Evolutionary conservation across 2,329 filamentous ascomycete species (phyloP), one percentile per base, ranked within the genome.

Genomic region (Clonostachys sp.): DNA sequence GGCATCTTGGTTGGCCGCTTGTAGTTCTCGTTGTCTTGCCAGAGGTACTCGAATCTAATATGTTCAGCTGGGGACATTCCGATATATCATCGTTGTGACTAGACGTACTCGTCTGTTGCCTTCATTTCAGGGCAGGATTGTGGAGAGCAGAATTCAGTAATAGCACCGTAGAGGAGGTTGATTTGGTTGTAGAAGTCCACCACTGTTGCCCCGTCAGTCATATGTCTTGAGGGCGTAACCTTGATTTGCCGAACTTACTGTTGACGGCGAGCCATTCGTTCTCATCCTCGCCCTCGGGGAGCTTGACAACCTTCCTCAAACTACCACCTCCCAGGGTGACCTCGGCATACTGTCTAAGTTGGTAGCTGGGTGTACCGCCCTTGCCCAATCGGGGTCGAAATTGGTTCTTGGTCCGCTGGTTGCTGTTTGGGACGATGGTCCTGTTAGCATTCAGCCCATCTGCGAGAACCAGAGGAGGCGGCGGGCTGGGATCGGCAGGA

Each of bases 171-270:
- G 50, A 99, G 85, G 35, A 99, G 81, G 72, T 99, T 99, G 76
- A 99, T 95, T 71, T 99, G 94, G 75, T 99, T 99, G 82, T 99
- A 99, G 71, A 99, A 99, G 71, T 99, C 94, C 74, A 99, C 94
- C 74, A 99, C 91, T 96, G 57, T 20, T 20, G 47, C 39, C 41
- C 41, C 12, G 18, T 49, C 41, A 46, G 41, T 38, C 6, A 36
- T 24, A 9, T 20, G 14, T 14, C 17, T 12, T 17, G 18, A 12
- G 14, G 3, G 38, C 12, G 35, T 34, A 36, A 12, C 18, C 8
- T 18, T 14, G 33, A 14, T 36, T 24, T 30, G 12, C 10, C 5
- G 14, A 16, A 57, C 83, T 58, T 74, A 95, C 91, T 88, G 72
- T 99, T 99, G 58, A 99, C 94, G 30, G 94, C 94, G 51, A 99